A percentile compares a stretch with the other conserved stretches of the same genome.
phyloP scores from a whole-genome alignment of 177 flowering plant species.

The Vitis hybrid region DNA sequence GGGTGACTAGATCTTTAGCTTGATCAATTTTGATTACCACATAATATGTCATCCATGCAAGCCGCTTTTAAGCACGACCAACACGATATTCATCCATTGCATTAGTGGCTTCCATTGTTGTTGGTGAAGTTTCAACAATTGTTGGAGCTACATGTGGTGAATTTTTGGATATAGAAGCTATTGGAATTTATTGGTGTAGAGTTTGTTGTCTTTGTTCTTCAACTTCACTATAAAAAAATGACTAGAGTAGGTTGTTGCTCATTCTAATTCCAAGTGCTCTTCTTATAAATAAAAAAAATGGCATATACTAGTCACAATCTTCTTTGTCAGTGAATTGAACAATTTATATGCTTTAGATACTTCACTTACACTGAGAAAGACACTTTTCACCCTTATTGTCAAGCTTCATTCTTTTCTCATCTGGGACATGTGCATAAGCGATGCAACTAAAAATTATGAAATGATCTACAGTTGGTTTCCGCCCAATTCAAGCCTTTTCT shows the following conservation, averaged over 20 bases:
- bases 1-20: too few species aligned
- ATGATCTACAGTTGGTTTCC: background rate
- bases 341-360: too few species aligned
- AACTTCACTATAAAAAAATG: background rate
- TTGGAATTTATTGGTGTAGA: background rate
- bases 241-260: background rate
- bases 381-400: background rate
- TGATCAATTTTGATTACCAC: too few species aligned
- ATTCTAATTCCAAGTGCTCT: background rate
- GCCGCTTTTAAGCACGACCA: too few species aligned
- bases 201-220: too few species aligned
- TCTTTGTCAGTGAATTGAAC: too few species aligned
- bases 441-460: background rate
- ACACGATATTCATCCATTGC: too few species aligned
- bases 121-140: background rate
- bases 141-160: background rate
- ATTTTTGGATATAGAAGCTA: background rate
- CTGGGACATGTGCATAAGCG: background rate
- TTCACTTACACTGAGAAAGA: too few species aligned
- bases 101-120: background rate
- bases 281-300: background rate
- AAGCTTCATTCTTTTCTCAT: background rate
- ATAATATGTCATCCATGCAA: too few species aligned
- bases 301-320: background rate
- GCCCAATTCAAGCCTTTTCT: background rate